A percentile compares a stretch with the other conserved stretches of the same genome.
Conservation (phyloP, 345 rosid species). For the Limnanthes douglasii region DNA sequence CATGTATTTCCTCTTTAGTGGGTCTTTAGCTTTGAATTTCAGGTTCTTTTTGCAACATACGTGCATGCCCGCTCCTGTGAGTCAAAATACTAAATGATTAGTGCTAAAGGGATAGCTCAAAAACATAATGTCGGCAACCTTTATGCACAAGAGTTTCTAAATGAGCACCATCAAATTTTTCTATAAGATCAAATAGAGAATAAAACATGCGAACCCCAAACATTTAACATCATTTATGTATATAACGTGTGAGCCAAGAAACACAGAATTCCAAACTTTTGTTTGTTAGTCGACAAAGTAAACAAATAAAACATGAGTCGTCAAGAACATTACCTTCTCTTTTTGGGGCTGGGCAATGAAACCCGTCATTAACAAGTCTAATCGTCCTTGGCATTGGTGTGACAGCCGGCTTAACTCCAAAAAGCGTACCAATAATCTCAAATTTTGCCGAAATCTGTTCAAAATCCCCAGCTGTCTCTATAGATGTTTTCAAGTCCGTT, state of each 20-base stretch:
- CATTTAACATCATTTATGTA: not conserved
- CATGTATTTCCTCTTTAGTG: constrained; percentile 24
- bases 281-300: too few species aligned
- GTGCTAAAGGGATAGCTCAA: not conserved
- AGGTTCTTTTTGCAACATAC: constrained; percentile 64
- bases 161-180: not conserved
- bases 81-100: constrained; percentile 2
- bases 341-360: constrained; percentile 41
- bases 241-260: constrained; percentile 3
- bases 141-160: not conserved
- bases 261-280: not conserved
- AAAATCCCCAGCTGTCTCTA: constrained; percentile 74
- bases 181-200: not conserved
- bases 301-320: constrained; percentile 1
- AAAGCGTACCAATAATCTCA: constrained; percentile 54
- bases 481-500: constrained; percentile 53
- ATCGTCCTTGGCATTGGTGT: constrained; percentile 63
- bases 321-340: constrained; percentile 22
- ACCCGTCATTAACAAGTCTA: constrained; percentile 50
- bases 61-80: constrained; percentile 43
- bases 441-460: constrained; percentile 44
- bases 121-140: not conserved
- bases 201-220: not conserved
- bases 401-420: constrained; percentile 38
- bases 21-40: constrained; percentile 30